These are phyloP conservation scores for Wickerhamomyces bisporus DNA, from an alignment of 805 yeast species.

Conservation along the genomic window DNA sequence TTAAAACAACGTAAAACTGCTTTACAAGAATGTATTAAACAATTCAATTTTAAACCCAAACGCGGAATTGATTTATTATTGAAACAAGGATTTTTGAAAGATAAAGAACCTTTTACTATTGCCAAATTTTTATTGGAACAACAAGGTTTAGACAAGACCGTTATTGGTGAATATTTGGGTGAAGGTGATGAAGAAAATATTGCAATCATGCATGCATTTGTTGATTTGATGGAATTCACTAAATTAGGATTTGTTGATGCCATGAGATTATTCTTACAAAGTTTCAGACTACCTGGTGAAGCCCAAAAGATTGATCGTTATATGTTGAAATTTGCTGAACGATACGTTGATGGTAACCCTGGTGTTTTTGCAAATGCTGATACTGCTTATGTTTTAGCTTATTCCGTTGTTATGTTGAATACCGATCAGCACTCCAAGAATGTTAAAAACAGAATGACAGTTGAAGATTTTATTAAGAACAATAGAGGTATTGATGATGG, in stretches of 20 bases:
- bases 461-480: slow-evolving; percentile 80
- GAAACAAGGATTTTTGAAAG: slow-evolving; percentile 55
- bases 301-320: slow-evolving; percentile 96
- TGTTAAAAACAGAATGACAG: slow-evolving; percentile 80
- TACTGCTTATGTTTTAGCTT: slow-evolving; percentile 87
- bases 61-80: slow-evolving; percentile 66
- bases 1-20: slow-evolving; percentile 80
- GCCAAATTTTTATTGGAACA: slow-evolving; percentile 72
- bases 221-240: slow-evolving; percentile 77
- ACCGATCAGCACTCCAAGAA: slow-evolving; percentile 92
- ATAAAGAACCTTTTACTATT: slow-evolving; percentile 58
- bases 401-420: slow-evolving; percentile 87
- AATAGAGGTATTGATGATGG: slow-evolving; percentile 93
- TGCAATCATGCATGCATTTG: slow-evolving; percentile 88
- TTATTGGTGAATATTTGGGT: slow-evolving; percentile 88
- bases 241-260: slow-evolving; percentile 75
- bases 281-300: slow-evolving; percentile 94
- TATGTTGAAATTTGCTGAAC: slow-evolving; percentile 94
- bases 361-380: slow-evolving; percentile 86
- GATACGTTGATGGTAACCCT: slow-evolving; percentile 86
- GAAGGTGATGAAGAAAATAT: slow-evolving; percentile 77
- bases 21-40: slow-evolving; percentile 67
- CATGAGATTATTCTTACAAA: slow-evolving; percentile 75
- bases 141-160: slow-evolving; percentile 75
- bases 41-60: slow-evolving; percentile 82